Evolutionary conservation across 2,329 filamentous ascomycete species (phyloP).

Genomic region (Clarireedia sp.): DNA sequence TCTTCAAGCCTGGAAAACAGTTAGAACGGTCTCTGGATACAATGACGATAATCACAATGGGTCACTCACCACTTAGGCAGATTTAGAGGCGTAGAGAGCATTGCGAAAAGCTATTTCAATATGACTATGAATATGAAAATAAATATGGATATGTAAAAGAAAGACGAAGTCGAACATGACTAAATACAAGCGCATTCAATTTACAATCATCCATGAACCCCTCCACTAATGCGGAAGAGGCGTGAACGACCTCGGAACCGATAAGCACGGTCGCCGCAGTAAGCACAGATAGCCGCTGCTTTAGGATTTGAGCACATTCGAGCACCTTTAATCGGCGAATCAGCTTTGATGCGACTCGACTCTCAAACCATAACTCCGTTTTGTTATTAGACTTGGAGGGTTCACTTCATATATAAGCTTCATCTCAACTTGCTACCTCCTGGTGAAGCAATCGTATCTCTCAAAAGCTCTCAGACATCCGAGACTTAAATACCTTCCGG

Average conservation of each 20-base stretch:
- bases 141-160: no score
- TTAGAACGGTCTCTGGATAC: not conserved
- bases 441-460: not conserved
- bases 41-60: not conserved
- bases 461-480: not conserved
- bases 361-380: no score
- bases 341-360: no score
- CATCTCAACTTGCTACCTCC: not conserved
- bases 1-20: constrained; percentile 64
- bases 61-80: constrained; percentile 27
- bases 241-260: no score
- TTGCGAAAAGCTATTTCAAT: constrained; percentile 7
- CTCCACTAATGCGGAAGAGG: no score
- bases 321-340: no score
- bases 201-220: not conserved
- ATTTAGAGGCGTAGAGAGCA: constrained; percentile 26
- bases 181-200: no score
- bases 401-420: not conserved
- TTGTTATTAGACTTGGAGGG: no score
- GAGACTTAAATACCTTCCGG: not conserved
- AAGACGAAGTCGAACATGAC: no score
- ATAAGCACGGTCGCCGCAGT: no score
- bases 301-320: no score
- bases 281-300: no score
- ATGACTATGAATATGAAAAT: not conserved